Evolutionary conservation across 805 yeast genomes (phyloP).

Genomic region (Candida odintsovae): DNA sequence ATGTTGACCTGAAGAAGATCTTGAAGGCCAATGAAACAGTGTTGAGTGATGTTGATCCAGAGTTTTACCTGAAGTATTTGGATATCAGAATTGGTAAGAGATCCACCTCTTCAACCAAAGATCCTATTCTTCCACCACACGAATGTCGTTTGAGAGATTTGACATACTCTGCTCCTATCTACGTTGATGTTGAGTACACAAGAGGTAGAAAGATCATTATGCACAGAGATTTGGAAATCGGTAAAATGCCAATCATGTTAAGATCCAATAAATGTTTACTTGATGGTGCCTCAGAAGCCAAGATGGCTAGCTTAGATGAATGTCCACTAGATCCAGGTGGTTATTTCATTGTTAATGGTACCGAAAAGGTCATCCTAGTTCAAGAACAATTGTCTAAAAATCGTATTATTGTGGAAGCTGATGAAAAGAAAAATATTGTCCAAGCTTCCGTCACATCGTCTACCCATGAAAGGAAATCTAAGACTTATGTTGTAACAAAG

Average conservation of each 20-base stretch:
- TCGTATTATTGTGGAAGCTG: slow-evolving; percentile 97
- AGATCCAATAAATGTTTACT: slow-evolving; percentile 88
- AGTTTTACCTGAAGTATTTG: slow-evolving; percentile 85
- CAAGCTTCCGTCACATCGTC: slow-evolving; percentile 98
- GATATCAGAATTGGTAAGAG: slow-evolving; percentile 89
- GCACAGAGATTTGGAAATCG: slow-evolving; percentile 88
- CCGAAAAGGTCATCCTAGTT: slow-evolving; percentile 93
- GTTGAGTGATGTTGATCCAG: slow-evolving; percentile 94
- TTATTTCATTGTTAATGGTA: slow-evolving; percentile 94
- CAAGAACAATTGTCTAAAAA: slow-evolving; percentile 96
- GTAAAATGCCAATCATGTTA: slow-evolving; percentile 98
- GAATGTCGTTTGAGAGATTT: slow-evolving; percentile 92
- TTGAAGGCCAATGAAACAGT: slow-evolving; percentile 86
- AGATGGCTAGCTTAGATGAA: slow-evolving; percentile 86
- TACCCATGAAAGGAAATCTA: slow-evolving; percentile 96
- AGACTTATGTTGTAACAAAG: slow-evolving; percentile 91
- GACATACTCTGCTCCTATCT: slow-evolving; percentile 92
- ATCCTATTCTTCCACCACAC: slow-evolving; percentile 78
- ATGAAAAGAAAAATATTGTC: slow-evolving; percentile 86
- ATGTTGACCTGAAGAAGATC: slow-evolving; percentile 87
- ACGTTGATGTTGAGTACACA: slow-evolving; percentile 95
- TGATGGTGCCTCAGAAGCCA: slow-evolving; percentile 67
- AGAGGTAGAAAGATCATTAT: slow-evolving; percentile 89
- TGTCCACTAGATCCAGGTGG: slow-evolving; percentile 99
- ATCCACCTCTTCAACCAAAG: slow-evolving; percentile 48